Evolutionary conservation across 2,329 filamentous ascomycete species (phyloP), one percentile per base, ranked within the genome.

Genomic region (Fusarium begoniae): DNA sequence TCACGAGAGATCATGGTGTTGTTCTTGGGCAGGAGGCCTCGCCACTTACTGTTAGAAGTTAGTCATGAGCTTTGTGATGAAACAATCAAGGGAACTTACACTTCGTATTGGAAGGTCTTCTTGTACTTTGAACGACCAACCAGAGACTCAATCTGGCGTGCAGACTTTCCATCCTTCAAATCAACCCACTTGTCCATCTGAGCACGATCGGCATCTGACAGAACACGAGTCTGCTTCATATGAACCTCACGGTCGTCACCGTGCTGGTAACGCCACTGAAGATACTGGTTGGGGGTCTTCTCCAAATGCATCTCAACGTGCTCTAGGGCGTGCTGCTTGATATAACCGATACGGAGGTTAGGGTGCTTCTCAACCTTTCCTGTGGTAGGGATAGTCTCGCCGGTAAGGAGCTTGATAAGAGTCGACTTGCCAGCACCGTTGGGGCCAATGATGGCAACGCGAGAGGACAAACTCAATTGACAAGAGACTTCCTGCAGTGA

Each of bases 281-380:
- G 89, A 81, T 99, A 99, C 85, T 99, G 96, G 83, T 98, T 98
- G 45, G 96, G 96, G 0, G 96, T 99, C 90, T 99, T 99, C 85
- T 99, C 96, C 77, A 98, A 87, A 81, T 99, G 96, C 96, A 98
- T 98, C 85, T 99, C 96, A 17, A 99, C 96, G 90, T 99, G 96
- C 87, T 99, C 96, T 18, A 99, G 89, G 50, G 96, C 96, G 84
- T 99, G 96, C 87, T 99, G 96, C 87, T 98, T 98, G 87, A 99
- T 98, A 87, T 99, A 99, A 62, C 96, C 96, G 79, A 99, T 98
- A 88, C 96, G 95, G 80, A 99, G 86, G 83, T 99, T 99, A 76
- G 96, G 96, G 83, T 99, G 96, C 88, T 98, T 98, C 88, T 98
- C 95, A 30, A 99, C 96, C 81, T 91, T 94, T 73, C 96, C 96